phyloP scores from a whole-genome alignment of 805 yeast genomes.

The Yarrowia hollandica region DNA sequence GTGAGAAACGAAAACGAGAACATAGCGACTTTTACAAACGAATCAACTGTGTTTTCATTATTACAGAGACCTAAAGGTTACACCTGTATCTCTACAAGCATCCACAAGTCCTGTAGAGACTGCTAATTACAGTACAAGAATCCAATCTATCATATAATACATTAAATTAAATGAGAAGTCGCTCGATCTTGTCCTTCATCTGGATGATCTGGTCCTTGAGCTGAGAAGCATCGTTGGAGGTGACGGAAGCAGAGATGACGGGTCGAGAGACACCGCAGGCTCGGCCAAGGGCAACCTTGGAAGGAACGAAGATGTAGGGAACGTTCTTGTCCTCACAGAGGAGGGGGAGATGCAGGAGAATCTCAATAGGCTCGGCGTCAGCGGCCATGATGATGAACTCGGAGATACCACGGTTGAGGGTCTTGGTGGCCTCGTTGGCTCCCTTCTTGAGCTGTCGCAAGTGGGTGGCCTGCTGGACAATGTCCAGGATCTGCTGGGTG shows the following conservation, averaged over 20 bases:
- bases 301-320: slow-evolving; percentile 98
- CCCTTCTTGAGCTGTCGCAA: slow-evolving; percentile 99
- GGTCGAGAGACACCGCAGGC: slow-evolving; percentile 99
- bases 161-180: slow-evolving; percentile 71
- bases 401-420: slow-evolving; percentile 98
- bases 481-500: slow-evolving; percentile 94
- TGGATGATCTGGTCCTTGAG: slow-evolving; percentile 95
- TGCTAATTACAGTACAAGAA: no score
- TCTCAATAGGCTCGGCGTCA: slow-evolving; percentile 98
- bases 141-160: slow-evolving; percentile 12
- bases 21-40: no score
- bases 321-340: slow-evolving; percentile 99
- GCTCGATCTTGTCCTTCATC: slow-evolving; percentile 98
- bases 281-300: slow-evolving; percentile 98
- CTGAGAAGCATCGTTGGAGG: slow-evolving; percentile 97
- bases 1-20: no score
- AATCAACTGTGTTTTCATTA: no score
- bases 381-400: slow-evolving; percentile 99
- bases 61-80: no score
- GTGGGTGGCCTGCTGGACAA: slow-evolving; percentile 96
- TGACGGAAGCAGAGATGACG: slow-evolving; percentile 96
- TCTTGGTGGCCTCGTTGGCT: slow-evolving; percentile 99
- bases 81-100: no score
- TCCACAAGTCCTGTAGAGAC: no score
- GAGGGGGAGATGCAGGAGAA: slow-evolving; percentile 93